A percentile compares a stretch with the other conserved stretches of the same genome.
Conservation (phyloP, 83 land plant species). For the Isoetes engelmannii region DNA sequence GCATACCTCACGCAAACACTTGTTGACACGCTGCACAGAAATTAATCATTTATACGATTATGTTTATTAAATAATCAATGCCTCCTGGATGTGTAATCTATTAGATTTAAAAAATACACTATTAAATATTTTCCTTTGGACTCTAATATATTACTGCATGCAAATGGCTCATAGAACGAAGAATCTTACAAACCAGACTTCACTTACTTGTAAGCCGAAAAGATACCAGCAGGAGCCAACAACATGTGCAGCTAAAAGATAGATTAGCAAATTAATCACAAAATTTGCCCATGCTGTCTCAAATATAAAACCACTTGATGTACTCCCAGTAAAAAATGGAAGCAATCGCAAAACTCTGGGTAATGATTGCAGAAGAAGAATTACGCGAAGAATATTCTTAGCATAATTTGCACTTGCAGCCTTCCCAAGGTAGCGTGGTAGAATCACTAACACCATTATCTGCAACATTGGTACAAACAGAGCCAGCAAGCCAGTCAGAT, state of each 20-base stretch:
- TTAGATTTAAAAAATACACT: neutral
- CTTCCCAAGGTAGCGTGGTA: conserved; percentile 32
- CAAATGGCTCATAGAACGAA: too few relatives aligned
- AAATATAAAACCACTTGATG: conserved; percentile 85
- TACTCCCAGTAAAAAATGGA: conserved; percentile 71
- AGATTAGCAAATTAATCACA: conserved; percentile 76
- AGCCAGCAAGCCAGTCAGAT: too few relatives aligned
- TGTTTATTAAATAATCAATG: neutral
- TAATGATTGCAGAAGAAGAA: conserved; percentile 63
- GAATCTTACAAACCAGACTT: too few relatives aligned
- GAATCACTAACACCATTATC: conserved; percentile 45
- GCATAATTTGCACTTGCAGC: conserved; percentile 62
- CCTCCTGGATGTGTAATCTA: neutral
- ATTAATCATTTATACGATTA: neutral
- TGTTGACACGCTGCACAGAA: conserved; percentile 2
- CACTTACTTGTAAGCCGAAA: conserved; percentile 77
- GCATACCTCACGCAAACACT: conserved; percentile 7
- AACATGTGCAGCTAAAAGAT: conserved; percentile 71
- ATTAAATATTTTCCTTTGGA: neutral
- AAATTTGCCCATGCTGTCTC: conserved; percentile 99
- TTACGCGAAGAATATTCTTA: conserved; percentile 60
- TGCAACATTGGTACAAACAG: conserved; percentile 9
- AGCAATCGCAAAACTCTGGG: conserved; percentile 64
- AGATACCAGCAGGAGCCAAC: conserved; percentile 97
- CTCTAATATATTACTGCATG: neutral